A percentile compares a stretch with the other conserved stretches of the same genome.
These are phyloP conservation scores for Auricularia auricula-judae DNA, from an alignment of 768 basidiomycete genomes.

Conservation along the genomic window DNA sequence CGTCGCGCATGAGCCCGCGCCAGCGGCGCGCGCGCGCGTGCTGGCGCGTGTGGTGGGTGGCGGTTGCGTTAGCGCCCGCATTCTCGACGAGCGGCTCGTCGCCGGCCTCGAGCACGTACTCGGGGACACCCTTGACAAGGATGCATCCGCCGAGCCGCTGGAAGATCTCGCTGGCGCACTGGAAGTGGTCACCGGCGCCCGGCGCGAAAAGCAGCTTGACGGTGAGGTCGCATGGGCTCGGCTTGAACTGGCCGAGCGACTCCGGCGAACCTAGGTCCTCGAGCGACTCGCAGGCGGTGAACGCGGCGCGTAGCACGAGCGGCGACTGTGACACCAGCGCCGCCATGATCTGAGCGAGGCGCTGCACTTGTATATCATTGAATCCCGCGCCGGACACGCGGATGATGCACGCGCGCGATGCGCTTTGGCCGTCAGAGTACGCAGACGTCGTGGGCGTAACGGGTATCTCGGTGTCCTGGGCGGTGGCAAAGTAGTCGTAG, in stretches of 20 bases:
- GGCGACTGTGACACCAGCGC: not conserved
- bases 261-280: not conserved
- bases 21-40: not conserved
- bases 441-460: not conserved
- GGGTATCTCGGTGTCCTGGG: not conserved
- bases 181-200: not conserved
- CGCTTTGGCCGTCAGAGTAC: not conserved
- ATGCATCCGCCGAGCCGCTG: not conserved
- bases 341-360: not conserved
- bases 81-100: not conserved
- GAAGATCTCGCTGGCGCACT: not conserved
- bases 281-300: not conserved
- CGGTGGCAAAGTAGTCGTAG: not conserved
- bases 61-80: not conserved
- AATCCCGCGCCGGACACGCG: not conserved
- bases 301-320: not conserved
- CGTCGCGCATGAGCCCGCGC: not conserved
- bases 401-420: not conserved
- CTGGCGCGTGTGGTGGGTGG: not conserved
- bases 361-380: not conserved
- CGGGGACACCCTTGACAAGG: not conserved
- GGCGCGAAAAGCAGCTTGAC: not conserved
- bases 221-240: not conserved
- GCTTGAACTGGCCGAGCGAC: not conserved
- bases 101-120: not conserved